phyloP scores from a whole-genome alignment of 2,329 filamentous ascomycete genomes.

The Sporothrix dimorphospora region DNA sequence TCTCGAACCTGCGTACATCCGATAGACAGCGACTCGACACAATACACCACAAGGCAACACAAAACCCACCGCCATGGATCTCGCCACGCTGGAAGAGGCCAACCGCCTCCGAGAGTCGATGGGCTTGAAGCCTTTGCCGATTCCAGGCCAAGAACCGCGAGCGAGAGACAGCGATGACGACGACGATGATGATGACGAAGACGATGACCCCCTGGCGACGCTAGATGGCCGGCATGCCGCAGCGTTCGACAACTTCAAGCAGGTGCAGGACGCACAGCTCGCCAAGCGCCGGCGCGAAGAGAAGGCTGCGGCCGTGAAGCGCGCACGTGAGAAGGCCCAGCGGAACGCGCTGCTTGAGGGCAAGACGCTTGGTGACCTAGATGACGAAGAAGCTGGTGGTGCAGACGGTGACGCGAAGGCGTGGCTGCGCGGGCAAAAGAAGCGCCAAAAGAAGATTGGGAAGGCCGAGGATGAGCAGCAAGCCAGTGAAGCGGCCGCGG shows the following conservation, averaged over 20 bases:
- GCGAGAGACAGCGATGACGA: slow-evolving; percentile 17
- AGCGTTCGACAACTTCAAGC: slow-evolving; percentile 72
- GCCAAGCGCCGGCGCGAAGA: slow-evolving; percentile 79
- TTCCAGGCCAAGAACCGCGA: slow-evolving; percentile 63
- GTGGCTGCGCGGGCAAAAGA: slow-evolving; percentile 90
- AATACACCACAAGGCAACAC: not conserved
- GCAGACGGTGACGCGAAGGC: slow-evolving; percentile 73
- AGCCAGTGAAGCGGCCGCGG: slow-evolving; percentile 61
- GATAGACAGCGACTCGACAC: not conserved
- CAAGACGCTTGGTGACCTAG: slow-evolving; percentile 77
- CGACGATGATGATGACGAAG: slow-evolving; percentile 48
- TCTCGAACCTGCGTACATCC: not conserved
- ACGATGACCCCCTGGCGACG: slow-evolving; percentile 77
- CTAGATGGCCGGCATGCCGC: slow-evolving; percentile 78
- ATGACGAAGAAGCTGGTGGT: slow-evolving; percentile 54
- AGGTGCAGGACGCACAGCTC: slow-evolving; percentile 68
- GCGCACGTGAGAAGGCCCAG: slow-evolving; percentile 81
- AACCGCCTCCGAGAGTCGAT: slow-evolving; percentile 89
- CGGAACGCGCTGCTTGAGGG: slow-evolving; percentile 77
- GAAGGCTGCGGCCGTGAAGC: slow-evolving; percentile 80
- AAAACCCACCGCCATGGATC: slow-evolving; percentile 53
- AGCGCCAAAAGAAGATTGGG: slow-evolving; percentile 88
- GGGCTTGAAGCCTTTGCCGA: slow-evolving; percentile 86
- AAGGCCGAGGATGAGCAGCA: slow-evolving; percentile 81
- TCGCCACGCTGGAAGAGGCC: slow-evolving; percentile 84